Conservation (phyloP, 768 basidiomycete genomes). For the Tulasnella sp. region DNA sequence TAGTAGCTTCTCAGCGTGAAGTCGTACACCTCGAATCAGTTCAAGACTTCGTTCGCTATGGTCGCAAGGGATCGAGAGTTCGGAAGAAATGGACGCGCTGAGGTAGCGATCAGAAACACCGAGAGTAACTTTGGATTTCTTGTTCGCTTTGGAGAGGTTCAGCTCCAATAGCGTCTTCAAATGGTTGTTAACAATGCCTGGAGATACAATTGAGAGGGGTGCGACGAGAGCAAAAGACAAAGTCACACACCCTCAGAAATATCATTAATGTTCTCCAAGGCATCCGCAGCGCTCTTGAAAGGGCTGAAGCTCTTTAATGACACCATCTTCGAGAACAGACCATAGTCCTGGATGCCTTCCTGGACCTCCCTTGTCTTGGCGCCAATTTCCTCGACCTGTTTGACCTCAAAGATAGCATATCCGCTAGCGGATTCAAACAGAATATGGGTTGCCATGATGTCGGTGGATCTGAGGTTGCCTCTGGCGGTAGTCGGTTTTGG, state of each 20-base stretch:
- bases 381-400: slow-evolving; percentile 77
- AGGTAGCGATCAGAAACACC: slow-evolving; percentile 67
- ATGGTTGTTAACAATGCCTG: slow-evolving; percentile 78
- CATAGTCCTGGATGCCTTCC: slow-evolving; percentile 72
- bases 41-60: slow-evolving; percentile 70
- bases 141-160: slow-evolving; percentile 66
- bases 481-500: background rate
- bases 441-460: slow-evolving; percentile 61
- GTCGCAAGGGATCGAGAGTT: slow-evolving; percentile 62
- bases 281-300: slow-evolving; percentile 86
- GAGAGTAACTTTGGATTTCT: slow-evolving; percentile 52
- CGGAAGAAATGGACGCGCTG: slow-evolving; percentile 63
- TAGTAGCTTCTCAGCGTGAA: slow-evolving; percentile 81
- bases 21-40: slow-evolving; percentile 82
- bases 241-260: slow-evolving; percentile 71
- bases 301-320: slow-evolving; percentile 81
- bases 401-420: slow-evolving; percentile 84
- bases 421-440: slow-evolving; percentile 92
- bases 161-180: slow-evolving; percentile 75
- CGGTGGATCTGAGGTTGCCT: background rate
- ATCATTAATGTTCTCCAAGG: slow-evolving; percentile 92
- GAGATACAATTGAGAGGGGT: background rate
- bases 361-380: slow-evolving; percentile 66
- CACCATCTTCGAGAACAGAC: slow-evolving; percentile 89
- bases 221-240: background rate